A percentile compares a stretch with the other conserved stretches of the same genome.
Evolutionary conservation across 2,329 filamentous ascomycete species (phyloP).

Genomic region (Aureobasidium sp.): DNA sequence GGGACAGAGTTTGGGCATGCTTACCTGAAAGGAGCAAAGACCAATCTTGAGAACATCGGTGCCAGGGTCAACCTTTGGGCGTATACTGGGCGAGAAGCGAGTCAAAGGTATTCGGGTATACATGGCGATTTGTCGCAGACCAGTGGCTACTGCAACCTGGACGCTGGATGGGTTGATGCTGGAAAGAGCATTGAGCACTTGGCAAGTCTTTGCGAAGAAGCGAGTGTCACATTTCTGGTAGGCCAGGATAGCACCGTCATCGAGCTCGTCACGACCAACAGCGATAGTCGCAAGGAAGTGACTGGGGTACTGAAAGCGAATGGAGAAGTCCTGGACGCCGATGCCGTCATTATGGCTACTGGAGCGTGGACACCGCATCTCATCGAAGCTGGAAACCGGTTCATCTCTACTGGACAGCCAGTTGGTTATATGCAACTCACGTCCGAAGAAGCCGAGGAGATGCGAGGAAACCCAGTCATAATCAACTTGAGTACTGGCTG

Average conservation of each 20-base stretch:
- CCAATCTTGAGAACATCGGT: not conserved
- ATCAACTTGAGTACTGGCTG: slow-evolving; percentile 59
- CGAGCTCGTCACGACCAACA: not conserved
- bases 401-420: slow-evolving; percentile 62
- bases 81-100: not conserved
- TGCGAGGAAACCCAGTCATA: slow-evolving; percentile 59
- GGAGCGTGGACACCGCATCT: slow-evolving; percentile 21
- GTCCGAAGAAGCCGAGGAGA: slow-evolving; percentile 53
- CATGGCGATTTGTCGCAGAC: not conserved
- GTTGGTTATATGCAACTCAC: slow-evolving; percentile 67
- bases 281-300: not conserved
- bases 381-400: slow-evolving; percentile 16
- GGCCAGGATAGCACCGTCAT: not conserved
- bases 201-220: not conserved
- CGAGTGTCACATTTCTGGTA: not conserved
- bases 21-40: not conserved
- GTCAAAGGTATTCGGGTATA: not conserved
- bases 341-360: slow-evolving; percentile 18
- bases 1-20: not conserved
- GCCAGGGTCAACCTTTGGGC: not conserved
- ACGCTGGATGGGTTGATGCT: slow-evolving; percentile 1
- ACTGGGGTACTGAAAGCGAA: not conserved
- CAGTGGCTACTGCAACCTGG: not conserved
- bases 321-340: not conserved
- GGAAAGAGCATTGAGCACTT: not conserved